phyloP scores from a whole-genome alignment of 345 rosid genomes.

The Bretschneidera sinensis region DNA sequence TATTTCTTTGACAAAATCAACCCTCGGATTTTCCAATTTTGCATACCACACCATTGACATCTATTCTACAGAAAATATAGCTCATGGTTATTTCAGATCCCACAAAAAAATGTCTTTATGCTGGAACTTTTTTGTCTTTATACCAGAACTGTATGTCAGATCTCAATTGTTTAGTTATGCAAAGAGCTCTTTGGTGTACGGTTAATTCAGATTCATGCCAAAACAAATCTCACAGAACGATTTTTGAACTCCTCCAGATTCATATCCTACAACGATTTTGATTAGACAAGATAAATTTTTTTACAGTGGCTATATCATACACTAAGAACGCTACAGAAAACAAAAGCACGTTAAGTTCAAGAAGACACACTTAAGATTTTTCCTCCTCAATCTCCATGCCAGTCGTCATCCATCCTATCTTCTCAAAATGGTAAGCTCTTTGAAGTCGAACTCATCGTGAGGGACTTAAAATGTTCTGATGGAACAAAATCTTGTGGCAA shows the following conservation, averaged over 20 bases:
- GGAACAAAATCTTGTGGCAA: conserved; percentile 81
- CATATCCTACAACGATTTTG: conserved; percentile 9
- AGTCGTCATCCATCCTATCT: conserved; percentile 3
- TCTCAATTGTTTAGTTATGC: not conserved
- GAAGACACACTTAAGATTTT: conserved; percentile 26
- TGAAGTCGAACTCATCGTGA: conserved; percentile 77
- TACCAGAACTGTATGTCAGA: not conserved
- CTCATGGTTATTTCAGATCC: conserved; percentile 2
- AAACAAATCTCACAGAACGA: not conserved
- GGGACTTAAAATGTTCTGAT: conserved; percentile 79
- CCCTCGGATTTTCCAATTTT: conserved; percentile 23
- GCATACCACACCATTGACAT: conserved; percentile 17
- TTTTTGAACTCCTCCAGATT: not conserved
- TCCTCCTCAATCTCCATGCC: conserved; percentile 16
- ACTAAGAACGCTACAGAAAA: conserved; percentile 13
- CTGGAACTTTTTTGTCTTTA: too few species aligned
- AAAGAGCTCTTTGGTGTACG: not conserved
- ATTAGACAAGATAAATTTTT: conserved; percentile 16
- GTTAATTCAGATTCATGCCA: not conserved
- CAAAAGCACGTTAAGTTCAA: conserved; percentile 5
- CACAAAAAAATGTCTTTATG: not conserved
- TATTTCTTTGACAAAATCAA: conserved; percentile 9
- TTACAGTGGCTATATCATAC: conserved; percentile 21
- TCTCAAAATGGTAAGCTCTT: conserved; percentile 83
- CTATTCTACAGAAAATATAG: not conserved